Percentiles rank a stretch among this genome's conserved stretches.
Conservation (phyloP, 2,329 filamentous ascomycete species). For the Aureobasidium sp. region DNA sequence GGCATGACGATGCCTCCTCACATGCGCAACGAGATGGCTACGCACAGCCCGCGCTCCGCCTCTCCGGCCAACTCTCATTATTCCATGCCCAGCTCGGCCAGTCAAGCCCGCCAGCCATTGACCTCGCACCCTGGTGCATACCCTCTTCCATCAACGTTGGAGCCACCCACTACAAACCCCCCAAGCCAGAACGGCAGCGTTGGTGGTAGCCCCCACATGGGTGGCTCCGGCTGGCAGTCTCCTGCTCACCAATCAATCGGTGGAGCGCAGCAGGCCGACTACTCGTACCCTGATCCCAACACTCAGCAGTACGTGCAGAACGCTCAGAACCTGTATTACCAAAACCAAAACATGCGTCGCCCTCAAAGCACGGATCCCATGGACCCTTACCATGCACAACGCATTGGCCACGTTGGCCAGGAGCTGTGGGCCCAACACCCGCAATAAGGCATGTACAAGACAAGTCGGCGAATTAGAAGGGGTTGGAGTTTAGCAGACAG, state of each 20-base stretch:
- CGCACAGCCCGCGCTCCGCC: conserved; percentile 59
- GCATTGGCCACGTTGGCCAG: conserved; percentile 45
- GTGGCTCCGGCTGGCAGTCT: conserved; percentile 74
- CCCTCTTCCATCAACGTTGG: conserved; percentile 61
- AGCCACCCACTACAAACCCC: conserved; percentile 71
- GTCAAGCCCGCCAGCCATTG: conserved; percentile 45
- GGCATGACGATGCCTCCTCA: conserved; percentile 60
- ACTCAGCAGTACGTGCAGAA: conserved; percentile 43
- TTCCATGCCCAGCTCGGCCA: conserved; percentile 48
- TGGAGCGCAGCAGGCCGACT: conserved; percentile 58
- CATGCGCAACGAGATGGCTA: conserved; percentile 65
- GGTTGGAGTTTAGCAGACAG: not conserved
- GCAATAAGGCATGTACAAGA: conserved; percentile 18
- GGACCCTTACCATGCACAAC: conserved; percentile 54
- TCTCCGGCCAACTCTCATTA: conserved; percentile 55
- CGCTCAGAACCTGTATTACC: conserved; percentile 65
- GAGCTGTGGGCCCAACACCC: conserved; percentile 48
- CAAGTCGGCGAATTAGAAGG: not conserved
- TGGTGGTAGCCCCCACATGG: conserved; percentile 80
- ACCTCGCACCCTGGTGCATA: conserved; percentile 69
- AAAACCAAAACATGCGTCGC: conserved; percentile 57
- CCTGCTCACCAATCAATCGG: conserved; percentile 67
- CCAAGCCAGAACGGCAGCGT: conserved; percentile 65
- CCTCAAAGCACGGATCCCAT: conserved; percentile 60
- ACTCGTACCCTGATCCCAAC: conserved; percentile 70